Evolutionary conservation across 2,329 filamentous ascomycete species (phyloP).

Genomic region (Exophiala dermatitidis): DNA sequence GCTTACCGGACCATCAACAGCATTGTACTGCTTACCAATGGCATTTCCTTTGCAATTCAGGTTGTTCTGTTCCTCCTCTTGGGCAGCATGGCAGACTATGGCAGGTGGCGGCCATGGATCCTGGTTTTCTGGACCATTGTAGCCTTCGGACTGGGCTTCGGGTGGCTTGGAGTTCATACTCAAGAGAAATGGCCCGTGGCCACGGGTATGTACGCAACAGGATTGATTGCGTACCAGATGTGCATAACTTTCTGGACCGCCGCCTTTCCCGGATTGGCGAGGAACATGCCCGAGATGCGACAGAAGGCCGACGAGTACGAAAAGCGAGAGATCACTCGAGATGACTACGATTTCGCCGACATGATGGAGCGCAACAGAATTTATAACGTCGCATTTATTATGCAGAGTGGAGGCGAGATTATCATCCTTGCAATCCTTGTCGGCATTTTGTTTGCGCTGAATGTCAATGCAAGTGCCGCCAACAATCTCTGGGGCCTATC

Average conservation of each 20-base stretch:
- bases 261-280: slow-evolving; percentile 52
- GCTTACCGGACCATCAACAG: slow-evolving; percentile 54
- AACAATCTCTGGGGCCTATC: slow-evolving; percentile 62
- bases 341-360: slow-evolving; percentile 55
- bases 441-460: slow-evolving; percentile 54
- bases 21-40: slow-evolving; percentile 59
- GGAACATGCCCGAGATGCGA: slow-evolving; percentile 48
- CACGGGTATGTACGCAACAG: slow-evolving; percentile 58
- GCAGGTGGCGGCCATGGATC: slow-evolving; percentile 56
- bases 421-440: slow-evolving; percentile 59
- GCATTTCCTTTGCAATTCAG: slow-evolving; percentile 62
- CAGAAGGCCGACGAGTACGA: slow-evolving; percentile 45
- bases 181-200: slow-evolving; percentile 54
- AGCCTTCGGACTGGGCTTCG: slow-evolving; percentile 59
- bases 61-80: slow-evolving; percentile 46
- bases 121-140: slow-evolving; percentile 55
- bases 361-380: slow-evolving; percentile 58
- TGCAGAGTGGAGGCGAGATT: slow-evolving; percentile 57
- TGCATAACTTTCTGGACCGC: slow-evolving; percentile 64
- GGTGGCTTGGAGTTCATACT: slow-evolving; percentile 59
- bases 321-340: slow-evolving; percentile 48
- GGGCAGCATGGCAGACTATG: slow-evolving; percentile 54
- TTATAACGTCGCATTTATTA: slow-evolving; percentile 57
- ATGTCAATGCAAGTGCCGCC: slow-evolving; percentile 51
- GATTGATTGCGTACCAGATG: slow-evolving; percentile 59